phyloP scores from a whole-genome alignment of 805 yeast species.

The Wickerhamiella dianesei region DNA sequence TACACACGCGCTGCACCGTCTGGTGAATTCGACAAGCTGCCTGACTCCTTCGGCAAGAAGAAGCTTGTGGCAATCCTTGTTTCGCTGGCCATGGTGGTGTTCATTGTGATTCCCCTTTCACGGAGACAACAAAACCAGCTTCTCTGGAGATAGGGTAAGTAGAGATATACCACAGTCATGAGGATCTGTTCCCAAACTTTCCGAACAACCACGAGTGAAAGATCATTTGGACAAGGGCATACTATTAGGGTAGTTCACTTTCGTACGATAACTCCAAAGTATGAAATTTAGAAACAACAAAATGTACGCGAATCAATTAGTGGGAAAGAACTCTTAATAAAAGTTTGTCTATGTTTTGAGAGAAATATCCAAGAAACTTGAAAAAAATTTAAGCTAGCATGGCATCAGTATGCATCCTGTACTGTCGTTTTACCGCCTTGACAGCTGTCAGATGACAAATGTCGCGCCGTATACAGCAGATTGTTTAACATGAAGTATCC shows the following conservation, averaged over 20 bases:
- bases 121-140: slow-evolving; percentile 2
- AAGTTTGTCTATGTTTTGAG: too few relatives aligned
- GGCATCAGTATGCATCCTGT: too few relatives aligned
- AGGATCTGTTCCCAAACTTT: too few relatives aligned
- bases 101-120: slow-evolving; percentile 11
- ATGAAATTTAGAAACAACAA: too few relatives aligned
- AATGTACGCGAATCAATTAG: too few relatives aligned
- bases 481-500: slow-evolving; percentile 62
- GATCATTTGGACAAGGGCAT: too few relatives aligned
- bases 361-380: too few relatives aligned
- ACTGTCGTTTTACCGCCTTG: neutral
- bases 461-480: neutral
- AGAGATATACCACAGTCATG: neutral
- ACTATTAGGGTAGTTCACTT: too few relatives aligned
- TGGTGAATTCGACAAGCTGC: slow-evolving; percentile 64
- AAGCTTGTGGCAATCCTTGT: slow-evolving; percentile 50
- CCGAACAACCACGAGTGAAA: too few relatives aligned
- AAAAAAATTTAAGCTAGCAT: too few relatives aligned
- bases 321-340: too few relatives aligned
- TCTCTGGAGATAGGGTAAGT: neutral
- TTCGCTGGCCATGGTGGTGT: slow-evolving; percentile 26
- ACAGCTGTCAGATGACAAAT: neutral
- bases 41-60: slow-evolving; percentile 49
- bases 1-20: slow-evolving; percentile 73
- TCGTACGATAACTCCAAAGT: too few relatives aligned